A percentile compares a stretch with the other conserved stretches of the same genome.
These are phyloP conservation scores for Chlorella sp. DNA, from an alignment of 139 green algal genomes.

Conservation along the genomic window DNA sequence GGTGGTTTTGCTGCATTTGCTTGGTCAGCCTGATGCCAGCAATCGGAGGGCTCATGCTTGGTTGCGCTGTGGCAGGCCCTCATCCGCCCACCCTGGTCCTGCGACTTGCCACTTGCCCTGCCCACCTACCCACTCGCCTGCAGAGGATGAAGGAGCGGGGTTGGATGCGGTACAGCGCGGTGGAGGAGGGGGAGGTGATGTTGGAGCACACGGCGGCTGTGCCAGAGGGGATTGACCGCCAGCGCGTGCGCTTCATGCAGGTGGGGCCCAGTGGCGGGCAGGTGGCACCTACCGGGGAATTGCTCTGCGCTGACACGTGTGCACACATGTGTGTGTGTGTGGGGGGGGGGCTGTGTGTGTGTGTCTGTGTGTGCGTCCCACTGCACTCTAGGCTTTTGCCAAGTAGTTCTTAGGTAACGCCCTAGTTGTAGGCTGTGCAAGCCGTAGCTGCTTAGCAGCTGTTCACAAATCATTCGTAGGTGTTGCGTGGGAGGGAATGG, in stretches of 20 bases:
- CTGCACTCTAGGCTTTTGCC: too few relatives aligned
- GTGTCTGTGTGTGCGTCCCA: background rate
- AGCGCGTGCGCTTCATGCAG: conserved; percentile 66
- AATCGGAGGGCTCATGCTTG: too few relatives aligned
- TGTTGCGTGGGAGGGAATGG: too few relatives aligned
- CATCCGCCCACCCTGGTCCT: too few relatives aligned
- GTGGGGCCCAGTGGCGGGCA: background rate
- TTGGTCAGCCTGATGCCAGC: too few relatives aligned
- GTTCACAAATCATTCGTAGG: too few relatives aligned
- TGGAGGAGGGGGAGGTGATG: conserved; percentile 75
- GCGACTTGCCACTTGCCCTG: background rate
- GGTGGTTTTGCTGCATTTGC: too few relatives aligned
- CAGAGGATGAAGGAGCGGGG: conserved; percentile 64
- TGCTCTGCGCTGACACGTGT: background rate
- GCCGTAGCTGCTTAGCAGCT: too few relatives aligned
- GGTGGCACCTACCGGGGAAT: background rate
- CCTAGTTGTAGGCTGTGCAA: too few relatives aligned
- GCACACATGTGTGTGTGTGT: background rate
- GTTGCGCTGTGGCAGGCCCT: too few relatives aligned
- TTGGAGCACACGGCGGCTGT: conserved; percentile 42
- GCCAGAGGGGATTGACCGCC: conserved; percentile 54
- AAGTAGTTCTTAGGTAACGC: too few relatives aligned
- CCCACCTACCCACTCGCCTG: background rate
- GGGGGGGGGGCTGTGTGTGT: background rate
- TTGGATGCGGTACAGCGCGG: conserved; percentile 56